Conservation (phyloP, 768 basidiomycete genomes). For the Lentinula sp. region DNA sequence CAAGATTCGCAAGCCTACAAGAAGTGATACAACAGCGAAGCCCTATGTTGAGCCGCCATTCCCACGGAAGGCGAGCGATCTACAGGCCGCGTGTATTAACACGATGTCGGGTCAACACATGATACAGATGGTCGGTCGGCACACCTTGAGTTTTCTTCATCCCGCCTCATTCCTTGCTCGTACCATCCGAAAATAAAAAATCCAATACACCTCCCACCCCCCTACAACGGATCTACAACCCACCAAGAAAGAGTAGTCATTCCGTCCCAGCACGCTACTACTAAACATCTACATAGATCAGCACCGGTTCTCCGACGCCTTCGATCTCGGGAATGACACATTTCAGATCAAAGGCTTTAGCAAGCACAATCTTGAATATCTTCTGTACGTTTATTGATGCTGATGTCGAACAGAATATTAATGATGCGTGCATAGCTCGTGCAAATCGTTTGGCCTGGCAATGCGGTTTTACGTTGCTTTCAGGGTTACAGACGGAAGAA, state of each 20-base stretch:
- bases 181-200: constrained; percentile 7
- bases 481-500: neutral
- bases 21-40: constrained; percentile 18
- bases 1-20: constrained; percentile 14
- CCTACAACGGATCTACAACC: neutral
- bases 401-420: constrained; percentile 98
- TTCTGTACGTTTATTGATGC: constrained; percentile 99
- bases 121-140: neutral
- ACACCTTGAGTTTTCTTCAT: constrained; percentile 26
- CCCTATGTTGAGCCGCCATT: constrained; percentile 15
- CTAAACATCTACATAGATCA: constrained; percentile 88
- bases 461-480: neutral
- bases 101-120: neutral
- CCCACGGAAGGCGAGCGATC: constrained; percentile 12
- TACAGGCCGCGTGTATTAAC: neutral
- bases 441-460: constrained; percentile 92
- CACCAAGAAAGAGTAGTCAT: constrained; percentile 9
- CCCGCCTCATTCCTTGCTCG: constrained; percentile 15
- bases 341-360: constrained; percentile 97
- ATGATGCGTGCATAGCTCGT: constrained; percentile 98
- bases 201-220: neutral
- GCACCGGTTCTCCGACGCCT: constrained; percentile 91
- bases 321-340: constrained; percentile 98
- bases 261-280: constrained; percentile 8
- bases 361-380: constrained; percentile 96